Base-by-base conservation (phyloP, 257 asterid genomes). In the Solanum sejunctum region DNA sequence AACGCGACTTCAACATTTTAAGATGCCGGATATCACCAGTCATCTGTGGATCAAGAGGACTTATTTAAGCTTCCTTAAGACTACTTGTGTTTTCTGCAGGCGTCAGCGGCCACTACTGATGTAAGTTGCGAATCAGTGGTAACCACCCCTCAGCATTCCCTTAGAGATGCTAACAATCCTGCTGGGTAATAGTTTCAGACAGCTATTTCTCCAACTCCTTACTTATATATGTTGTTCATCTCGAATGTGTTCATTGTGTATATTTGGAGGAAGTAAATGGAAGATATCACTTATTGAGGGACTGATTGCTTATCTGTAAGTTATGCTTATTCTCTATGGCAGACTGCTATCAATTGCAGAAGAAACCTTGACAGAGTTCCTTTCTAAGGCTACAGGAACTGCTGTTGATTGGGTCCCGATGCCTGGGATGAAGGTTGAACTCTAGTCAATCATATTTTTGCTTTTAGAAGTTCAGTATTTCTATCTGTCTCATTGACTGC, bases 341-440 rank as follows among this genome's bases (percentile, higher is more conserved):
- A 97, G 99, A 88, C 99, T 97, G 92, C 96, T 97, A 79, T 92
- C 98, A 1, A 95, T 97, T 83, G 99, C 99, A 7, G 98, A 95
- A 90, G 99, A 95, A 93, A 93, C 99, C 85, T 93, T 97, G 95
- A 93, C 98, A 63, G 98, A 94, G 98, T 97, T 97, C 98, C 98
- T 97, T 77, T 97, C 98, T 21, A 97, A 97, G 98, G 99, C 99
- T 90, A 97, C 98, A 81, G 99, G 99, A 92, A 97, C 98, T 88
- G 98, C 99, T 90, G 98, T 97, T 67, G 98, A 95, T 94, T 97
- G 99, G 99, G 98, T 97, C 88, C 99, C 95, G 91, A 93, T 97
- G 98, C 99, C 99, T 92, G 99, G 99, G 94, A 97, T 97, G 99
- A 97, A 96, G 99, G 99, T 96, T 70, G 84, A 45, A 20, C 6